These are phyloP conservation scores for Bimuria novae-zelandiae DNA, from an alignment of 2,329 filamentous ascomycete genomes.

Conservation along the genomic window DNA sequence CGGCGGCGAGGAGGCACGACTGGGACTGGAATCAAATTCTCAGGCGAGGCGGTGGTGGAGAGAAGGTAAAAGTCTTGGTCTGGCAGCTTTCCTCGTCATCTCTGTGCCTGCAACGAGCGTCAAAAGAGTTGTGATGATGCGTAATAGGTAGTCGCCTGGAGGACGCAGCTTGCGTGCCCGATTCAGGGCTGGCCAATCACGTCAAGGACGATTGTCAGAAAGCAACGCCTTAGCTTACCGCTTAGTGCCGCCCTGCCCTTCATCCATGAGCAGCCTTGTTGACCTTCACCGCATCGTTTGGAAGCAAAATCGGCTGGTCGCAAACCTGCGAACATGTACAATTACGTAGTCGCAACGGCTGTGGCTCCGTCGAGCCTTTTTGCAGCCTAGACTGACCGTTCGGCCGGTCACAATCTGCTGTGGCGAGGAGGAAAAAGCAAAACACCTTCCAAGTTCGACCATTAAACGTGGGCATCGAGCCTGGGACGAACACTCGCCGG, in stretches of 20 bases:
- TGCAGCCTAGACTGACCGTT: constrained; percentile 4
- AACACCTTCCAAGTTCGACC: neutral
- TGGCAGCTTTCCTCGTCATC: constrained; percentile 5
- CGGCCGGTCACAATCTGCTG: neutral
- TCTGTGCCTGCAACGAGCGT: constrained; percentile 5
- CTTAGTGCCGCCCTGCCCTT: neutral
- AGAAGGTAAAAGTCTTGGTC: neutral
- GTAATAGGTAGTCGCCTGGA: constrained; percentile 9
- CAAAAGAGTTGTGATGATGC: constrained; percentile 7
- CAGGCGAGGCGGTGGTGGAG: constrained; percentile 8
- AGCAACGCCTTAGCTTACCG: neutral
- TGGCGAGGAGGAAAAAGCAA: constrained; percentile 9
- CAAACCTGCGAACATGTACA: neutral
- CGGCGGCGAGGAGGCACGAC: constrained; percentile 22
- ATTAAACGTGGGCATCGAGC: neutral
- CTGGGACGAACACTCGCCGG: neutral
- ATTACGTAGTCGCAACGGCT: constrained; percentile 2
- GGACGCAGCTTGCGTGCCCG: constrained; percentile 5
- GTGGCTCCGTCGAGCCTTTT: constrained; percentile 4
- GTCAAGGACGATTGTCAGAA: constrained; percentile 17
- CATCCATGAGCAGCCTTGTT: neutral
- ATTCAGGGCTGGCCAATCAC: constrained; percentile 19
- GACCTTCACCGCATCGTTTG: neutral
- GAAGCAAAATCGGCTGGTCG: neutral
- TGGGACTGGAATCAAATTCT: constrained; percentile 9